Conservation (phyloP, 805 yeast genomes). For the Candida endomychidarum region DNA sequence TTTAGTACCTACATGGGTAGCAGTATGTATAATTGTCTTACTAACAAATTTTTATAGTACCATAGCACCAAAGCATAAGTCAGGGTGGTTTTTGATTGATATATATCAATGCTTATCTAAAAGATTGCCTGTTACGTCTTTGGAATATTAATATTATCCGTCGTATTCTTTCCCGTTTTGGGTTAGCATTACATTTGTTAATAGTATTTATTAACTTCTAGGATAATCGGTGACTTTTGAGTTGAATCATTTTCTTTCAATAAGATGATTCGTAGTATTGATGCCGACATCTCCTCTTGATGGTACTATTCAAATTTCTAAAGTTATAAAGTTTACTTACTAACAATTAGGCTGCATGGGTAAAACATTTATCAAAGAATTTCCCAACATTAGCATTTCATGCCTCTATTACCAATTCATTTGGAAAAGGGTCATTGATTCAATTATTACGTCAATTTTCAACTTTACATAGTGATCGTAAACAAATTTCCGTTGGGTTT, state of each 20-base stretch:
- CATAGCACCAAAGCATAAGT: conserved; percentile 75
- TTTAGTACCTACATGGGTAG: conserved; percentile 98
- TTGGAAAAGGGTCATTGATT: conserved; percentile 95
- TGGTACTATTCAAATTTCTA: too few relatives aligned
- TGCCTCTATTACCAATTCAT: conserved; percentile 95
- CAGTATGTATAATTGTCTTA: conserved; percentile 66
- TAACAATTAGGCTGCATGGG: conserved; percentile 90
- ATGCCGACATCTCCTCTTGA: conserved; percentile 61
- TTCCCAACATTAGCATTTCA: conserved; percentile 97
- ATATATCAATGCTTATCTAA: conserved; percentile 29
- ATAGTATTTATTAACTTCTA: conserved; percentile 42
- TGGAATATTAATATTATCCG: conserved; percentile 81
- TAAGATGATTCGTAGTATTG: conserved; percentile 81
- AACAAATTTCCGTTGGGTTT: conserved; percentile 95
- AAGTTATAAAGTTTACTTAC: conserved; percentile 1
- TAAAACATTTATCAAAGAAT: conserved; percentile 85
- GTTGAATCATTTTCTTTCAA: conserved; percentile 58
- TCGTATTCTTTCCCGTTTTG: conserved; percentile 42
- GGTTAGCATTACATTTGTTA: conserved; percentile 30
- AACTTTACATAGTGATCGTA: conserved; percentile 84
- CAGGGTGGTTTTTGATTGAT: conserved; percentile 58
- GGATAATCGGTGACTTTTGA: conserved; percentile 68
- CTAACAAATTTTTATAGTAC: background rate
- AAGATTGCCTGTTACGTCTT: conserved; percentile 91
- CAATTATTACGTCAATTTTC: conserved; percentile 93